Conservation (phyloP, 176 grass and related monocot species). For the Cocos nucifera region DNA sequence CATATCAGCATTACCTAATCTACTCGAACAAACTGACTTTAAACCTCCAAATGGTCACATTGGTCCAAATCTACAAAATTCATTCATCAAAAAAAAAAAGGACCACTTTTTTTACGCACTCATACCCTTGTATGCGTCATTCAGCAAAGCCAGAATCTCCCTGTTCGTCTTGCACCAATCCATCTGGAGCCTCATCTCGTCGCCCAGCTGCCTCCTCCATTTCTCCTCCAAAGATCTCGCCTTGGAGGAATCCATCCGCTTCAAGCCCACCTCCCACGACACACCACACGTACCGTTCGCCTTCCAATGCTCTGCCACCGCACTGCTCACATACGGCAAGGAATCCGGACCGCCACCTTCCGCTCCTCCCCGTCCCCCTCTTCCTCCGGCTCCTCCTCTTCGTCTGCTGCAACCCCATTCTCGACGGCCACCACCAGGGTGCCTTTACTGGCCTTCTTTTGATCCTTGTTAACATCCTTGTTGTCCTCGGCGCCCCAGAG, state of each 20-base stretch:
- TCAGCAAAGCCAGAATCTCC: background rate
- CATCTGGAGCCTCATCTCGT: slow-evolving; percentile 4
- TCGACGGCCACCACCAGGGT: background rate
- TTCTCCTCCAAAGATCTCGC: slow-evolving; percentile 7
- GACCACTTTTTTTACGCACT: no score
- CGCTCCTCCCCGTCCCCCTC: background rate
- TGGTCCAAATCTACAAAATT: no score
- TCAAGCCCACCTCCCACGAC: background rate
- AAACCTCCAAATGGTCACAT: no score
- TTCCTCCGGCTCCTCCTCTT: background rate
- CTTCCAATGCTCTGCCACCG: slow-evolving; percentile 5
- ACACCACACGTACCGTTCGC: background rate
- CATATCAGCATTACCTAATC: no score
- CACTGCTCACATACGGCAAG: slow-evolving; percentile 6
- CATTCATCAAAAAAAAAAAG: no score
- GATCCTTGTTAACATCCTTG: background rate
- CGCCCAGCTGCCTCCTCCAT: background rate
- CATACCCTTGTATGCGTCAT: background rate
- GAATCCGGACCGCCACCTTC: background rate
- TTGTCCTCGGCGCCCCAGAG: background rate
- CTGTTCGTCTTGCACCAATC: background rate
- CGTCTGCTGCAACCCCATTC: background rate
- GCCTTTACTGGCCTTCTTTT: background rate
- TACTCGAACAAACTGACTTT: no score
- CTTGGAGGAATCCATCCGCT: background rate